Base-by-base conservation (phyloP, 345 rosid genomes). In the Gynandropsis gynandra region DNA sequence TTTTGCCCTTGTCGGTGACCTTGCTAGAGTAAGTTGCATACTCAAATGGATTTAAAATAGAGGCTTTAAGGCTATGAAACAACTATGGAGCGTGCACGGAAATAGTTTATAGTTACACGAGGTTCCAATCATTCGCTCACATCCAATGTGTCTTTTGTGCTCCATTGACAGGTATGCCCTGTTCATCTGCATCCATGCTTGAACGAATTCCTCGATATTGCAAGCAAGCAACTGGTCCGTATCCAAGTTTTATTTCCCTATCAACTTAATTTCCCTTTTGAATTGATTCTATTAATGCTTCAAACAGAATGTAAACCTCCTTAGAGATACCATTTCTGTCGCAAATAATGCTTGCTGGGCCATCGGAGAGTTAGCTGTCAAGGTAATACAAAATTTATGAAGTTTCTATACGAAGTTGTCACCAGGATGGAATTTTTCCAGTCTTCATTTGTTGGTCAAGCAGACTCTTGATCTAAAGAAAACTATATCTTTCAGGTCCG, bases 311-410 rank as follows among this genome's bases (percentile, higher is more conserved):
- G 64, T 80, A 40, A 61, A 61, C 65, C 86, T 53, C 68, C 73
- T 80, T 64, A 71, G 69, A 72, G 97, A 85, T 66, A 75, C 77
- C 45, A 24, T 83, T 58, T 88, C 95, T 62, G 99, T 85, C 1
- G 99, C 95, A 19, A 92, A 88, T 63, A 92, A 92, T 74, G 99
- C 97, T 7, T 92, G 99, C 50, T 92, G 99, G 99, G 95, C 97
- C 39, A 83, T 92, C 42, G 99, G 99, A 57, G 99, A 92, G 69
- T 65, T 92, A 60, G 99, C 99, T 10, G 76, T 88, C 54, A 92
- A 92, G 89, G 99, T 88, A 46, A 51, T 48, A 19, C 54, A 13
- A 56, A 10, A 32, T 16, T 54, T 29, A 5, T 27, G 38, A 41
- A 24, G 27, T 35, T 49, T 9, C 34, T 61, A 4, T 24, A 24